Evolutionary conservation across 441 rosid species (phyloP).

Genomic region (Croton setiger): DNA sequence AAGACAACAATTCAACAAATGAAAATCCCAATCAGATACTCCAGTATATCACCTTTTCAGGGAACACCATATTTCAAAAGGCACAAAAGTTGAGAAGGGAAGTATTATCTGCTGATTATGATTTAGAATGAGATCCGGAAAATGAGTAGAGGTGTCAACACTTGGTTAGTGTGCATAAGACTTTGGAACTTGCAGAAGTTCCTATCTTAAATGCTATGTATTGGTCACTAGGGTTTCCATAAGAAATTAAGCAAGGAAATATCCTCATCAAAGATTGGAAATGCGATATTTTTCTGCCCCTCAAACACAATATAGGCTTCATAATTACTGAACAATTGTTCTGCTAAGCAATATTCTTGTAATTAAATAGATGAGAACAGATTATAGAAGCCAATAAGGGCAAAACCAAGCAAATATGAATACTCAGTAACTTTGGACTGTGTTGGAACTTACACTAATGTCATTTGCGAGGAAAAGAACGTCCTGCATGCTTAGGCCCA

Average conservation of each 20-base stretch:
- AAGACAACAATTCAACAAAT: constrained; percentile 24
- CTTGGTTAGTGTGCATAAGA: too few species aligned
- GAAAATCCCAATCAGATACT: constrained; percentile 15
- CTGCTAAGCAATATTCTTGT: constrained; percentile 6
- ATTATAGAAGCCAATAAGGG: not conserved
- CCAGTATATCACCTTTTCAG: constrained; percentile 11
- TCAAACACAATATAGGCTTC: too few species aligned
- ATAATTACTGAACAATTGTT: not conserved
- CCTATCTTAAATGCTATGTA: too few species aligned
- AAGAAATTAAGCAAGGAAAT: too few species aligned
- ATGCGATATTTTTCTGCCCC: too few species aligned
- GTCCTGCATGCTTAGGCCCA: constrained; percentile 92
- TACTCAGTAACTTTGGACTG: not conserved
- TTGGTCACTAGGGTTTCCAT: too few species aligned
- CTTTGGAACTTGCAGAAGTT: too few species aligned
- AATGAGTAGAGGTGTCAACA: too few species aligned
- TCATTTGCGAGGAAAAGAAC: constrained; percentile 94
- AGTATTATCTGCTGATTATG: not conserved
- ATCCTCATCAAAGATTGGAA: too few species aligned
- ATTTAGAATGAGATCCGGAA: not conserved
- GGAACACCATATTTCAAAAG: too few species aligned
- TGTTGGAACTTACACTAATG: constrained; percentile 50
- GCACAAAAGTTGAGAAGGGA: constrained; percentile 1
- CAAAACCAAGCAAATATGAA: not conserved
- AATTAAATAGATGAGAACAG: not conserved